Evolutionary conservation across 2,329 filamentous ascomycete genomes (phyloP), one percentile per base, ranked within the genome.

Genomic region (Fusarium poae): DNA sequence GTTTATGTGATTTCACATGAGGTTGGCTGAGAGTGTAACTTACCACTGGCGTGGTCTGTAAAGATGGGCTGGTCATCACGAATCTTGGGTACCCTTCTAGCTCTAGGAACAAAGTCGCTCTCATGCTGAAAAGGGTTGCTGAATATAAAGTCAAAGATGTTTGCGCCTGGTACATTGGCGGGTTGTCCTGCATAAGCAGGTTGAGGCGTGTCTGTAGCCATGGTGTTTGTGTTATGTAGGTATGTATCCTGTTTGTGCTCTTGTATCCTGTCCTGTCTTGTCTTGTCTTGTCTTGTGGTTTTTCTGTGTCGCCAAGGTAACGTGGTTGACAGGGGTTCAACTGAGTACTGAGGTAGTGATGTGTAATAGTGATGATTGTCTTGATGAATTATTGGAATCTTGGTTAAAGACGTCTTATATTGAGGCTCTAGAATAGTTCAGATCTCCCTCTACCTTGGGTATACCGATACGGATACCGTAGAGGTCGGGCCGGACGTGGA

Each of bases 11-110:
- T 21, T 3, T 29, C 5, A 30, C 42, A 20, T 29, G n/a, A 44
- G 30, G 30, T n/a, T n/a, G n/a, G n/a, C n/a, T 27, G 27, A 27
- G 27, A 27, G 27, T 27, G 11, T 37, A 20, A 58, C 78, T 65
- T 69, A 82, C 81, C 78, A 29, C 76, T 76, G 53, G 77, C 77
- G 57, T 82, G 76, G 64, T 82, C 80, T 23, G 82, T 74, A 59
- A 81, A 81, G 55, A 82, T 77, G 21, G 77, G 76, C 40, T 76
- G 67, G 27, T 74, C 71, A 0, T 75, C 73, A 23, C 76, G 73
- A 40, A 81, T 75, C n/a, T 54, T 73, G 5, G 77, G 71, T 7
- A 82, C 66, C 5, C 63, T 62, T 29, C 79, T 78, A 5, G 68
- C 63, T 1, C 71, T 49, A 13, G 78, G 75, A 1, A 74, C 69